Evolutionary conservation across 805 yeast species (phyloP).

Genomic region (Sugiyamaella mastotermitis): DNA sequence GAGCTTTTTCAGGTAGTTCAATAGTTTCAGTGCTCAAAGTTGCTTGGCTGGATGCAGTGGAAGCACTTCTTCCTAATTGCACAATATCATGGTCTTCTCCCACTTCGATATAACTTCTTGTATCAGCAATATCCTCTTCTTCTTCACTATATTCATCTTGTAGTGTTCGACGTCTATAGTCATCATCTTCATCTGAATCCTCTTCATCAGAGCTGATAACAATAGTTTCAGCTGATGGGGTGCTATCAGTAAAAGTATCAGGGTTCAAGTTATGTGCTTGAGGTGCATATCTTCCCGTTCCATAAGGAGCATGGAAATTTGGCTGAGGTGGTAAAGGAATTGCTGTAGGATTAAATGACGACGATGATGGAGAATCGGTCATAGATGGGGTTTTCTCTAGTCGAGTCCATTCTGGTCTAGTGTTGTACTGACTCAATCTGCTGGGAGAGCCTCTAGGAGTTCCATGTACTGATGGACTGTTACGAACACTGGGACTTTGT

Average conservation of each 20-base stretch:
- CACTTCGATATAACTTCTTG: slow-evolving; percentile 11
- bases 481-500: slow-evolving; percentile 4
- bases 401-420: slow-evolving; percentile 62
- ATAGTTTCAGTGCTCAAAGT: slow-evolving; percentile 21
- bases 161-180: not conserved
- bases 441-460: slow-evolving; percentile 21
- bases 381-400: slow-evolving; percentile 37
- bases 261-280: not conserved
- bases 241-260: not conserved
- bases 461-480: slow-evolving; percentile 16
- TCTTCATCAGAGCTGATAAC: slow-evolving; percentile 14
- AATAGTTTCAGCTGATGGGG: slow-evolving; percentile 2
- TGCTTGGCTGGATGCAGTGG: slow-evolving; percentile 14
- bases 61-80: slow-evolving; percentile 5
- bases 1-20: slow-evolving; percentile 26
- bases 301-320: slow-evolving; percentile 13
- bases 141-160: slow-evolving; percentile 9
- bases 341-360: slow-evolving; percentile 2
- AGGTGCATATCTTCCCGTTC: slow-evolving; percentile 1
- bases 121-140: slow-evolving; percentile 9
- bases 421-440: slow-evolving; percentile 24
- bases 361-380: slow-evolving; percentile 4
- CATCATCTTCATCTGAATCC: slow-evolving; percentile 12
- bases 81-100: slow-evolving; percentile 15
- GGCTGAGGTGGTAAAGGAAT: slow-evolving; percentile 19